phyloP scores from a whole-genome alignment of 352 stramenopile genomes.

The Globisporangium lucens region DNA sequence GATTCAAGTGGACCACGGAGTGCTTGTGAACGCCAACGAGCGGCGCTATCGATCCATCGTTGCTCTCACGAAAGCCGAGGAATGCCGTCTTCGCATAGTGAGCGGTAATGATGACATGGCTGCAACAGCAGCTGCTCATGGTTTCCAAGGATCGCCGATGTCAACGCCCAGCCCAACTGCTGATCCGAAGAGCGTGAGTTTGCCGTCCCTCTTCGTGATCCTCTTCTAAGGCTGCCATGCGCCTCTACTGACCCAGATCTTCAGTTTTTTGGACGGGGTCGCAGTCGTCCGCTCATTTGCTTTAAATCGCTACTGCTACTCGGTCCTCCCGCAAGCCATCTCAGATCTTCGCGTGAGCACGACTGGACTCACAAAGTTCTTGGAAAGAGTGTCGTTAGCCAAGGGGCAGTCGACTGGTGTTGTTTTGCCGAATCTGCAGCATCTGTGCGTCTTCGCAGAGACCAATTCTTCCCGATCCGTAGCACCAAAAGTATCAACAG shows the following conservation, averaged over 20 bases:
- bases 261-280: slow-evolving; percentile 21
- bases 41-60: slow-evolving; percentile 16
- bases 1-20: slow-evolving; percentile 1
- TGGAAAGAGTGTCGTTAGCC: slow-evolving; percentile 3
- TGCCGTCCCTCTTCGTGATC: slow-evolving; percentile 1
- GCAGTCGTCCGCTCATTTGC: slow-evolving; percentile 15
- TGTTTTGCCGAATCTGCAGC: slow-evolving; percentile 20
- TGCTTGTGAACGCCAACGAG: slow-evolving; percentile 24
- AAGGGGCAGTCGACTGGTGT: neutral
- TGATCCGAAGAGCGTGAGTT: neutral
- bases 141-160: neutral
- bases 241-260: slow-evolving; percentile 18
- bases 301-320: slow-evolving; percentile 19
- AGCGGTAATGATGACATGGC: neutral
- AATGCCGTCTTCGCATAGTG: neutral
- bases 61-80: neutral
- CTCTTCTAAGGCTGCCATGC: slow-evolving; percentile 17
- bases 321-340: slow-evolving; percentile 19
- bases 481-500: neutral
- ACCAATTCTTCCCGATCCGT: neutral
- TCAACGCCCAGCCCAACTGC: too few relatives aligned
- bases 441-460: slow-evolving; percentile 13
- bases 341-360: slow-evolving; percentile 19
- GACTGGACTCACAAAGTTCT: slow-evolving; percentile 3
- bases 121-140: neutral